phyloP scores from a whole-genome alignment of 345 rosid genomes.

The Hevea brasiliensis region DNA sequence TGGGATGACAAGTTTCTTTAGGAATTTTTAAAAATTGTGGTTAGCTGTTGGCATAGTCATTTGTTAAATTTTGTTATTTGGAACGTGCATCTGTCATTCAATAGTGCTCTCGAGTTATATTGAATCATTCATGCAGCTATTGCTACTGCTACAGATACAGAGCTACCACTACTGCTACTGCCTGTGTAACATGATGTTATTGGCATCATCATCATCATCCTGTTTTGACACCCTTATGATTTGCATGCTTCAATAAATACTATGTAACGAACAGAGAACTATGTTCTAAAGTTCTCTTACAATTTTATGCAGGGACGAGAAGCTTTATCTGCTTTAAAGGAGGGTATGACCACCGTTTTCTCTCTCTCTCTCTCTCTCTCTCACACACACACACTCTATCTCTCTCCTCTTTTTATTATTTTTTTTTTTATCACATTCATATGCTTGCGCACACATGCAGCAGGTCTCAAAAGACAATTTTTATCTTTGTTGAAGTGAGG shows the following conservation, averaged over 20 bases:
- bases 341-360: conserved; percentile 48
- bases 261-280: not conserved
- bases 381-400: no score
- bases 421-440: not conserved
- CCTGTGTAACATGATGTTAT: not conserved
- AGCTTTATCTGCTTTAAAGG: conserved; percentile 59
- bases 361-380: not conserved
- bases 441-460: not conserved
- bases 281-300: not conserved
- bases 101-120: no score
- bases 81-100: no score
- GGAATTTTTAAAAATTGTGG: no score
- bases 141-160: not conserved
- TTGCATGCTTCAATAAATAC: not conserved
- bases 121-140: not conserved
- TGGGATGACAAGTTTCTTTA: no score
- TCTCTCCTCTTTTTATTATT: not conserved
- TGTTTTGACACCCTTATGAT: conserved; percentile 3
- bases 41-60: no score
- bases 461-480: not conserved
- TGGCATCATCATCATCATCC: not conserved
- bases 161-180: not conserved
- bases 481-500: not conserved
- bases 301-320: conserved; percentile 58
- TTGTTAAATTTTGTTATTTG: no score